Evolutionary conservation across 2,329 filamentous ascomycete species (phyloP).

Genomic region (Beauveria rudraprayagi): DNA sequence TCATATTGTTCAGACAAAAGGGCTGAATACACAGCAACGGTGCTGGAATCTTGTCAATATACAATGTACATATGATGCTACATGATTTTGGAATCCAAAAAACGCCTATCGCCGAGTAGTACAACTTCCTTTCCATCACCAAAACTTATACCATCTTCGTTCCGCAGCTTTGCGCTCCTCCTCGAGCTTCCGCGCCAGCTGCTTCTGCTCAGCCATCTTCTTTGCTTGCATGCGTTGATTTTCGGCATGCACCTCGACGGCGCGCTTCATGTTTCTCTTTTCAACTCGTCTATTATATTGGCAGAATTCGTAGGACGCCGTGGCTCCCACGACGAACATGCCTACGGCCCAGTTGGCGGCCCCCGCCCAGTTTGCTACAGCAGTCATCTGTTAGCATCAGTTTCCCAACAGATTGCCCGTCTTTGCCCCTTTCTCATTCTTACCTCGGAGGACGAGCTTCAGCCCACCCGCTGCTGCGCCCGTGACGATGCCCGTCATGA

Average conservation of each 20-base stretch:
- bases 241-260: constrained; percentile 57
- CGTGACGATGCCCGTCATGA: constrained; percentile 73
- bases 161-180: constrained; percentile 27
- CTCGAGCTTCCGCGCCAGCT: constrained; percentile 30
- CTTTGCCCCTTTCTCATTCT: constrained; percentile 16
- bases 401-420: neutral
- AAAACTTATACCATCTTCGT: constrained; percentile 49
- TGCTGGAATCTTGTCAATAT: constrained; percentile 8
- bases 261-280: constrained; percentile 73
- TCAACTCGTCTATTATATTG: constrained; percentile 67
- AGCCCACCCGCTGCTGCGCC: constrained; percentile 70
- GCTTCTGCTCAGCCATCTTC: constrained; percentile 23
- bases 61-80: constrained; percentile 10
- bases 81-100: neutral
- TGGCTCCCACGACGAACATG: constrained; percentile 61
- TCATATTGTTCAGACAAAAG: neutral
- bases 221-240: constrained; percentile 42
- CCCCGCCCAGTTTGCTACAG: constrained; percentile 20
- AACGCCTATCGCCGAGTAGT: neutral
- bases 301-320: constrained; percentile 76
- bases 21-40: neutral
- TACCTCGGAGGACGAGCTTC: constrained; percentile 69
- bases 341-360: constrained; percentile 83
- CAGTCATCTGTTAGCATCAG: neutral
- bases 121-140: constrained; percentile 28